Evolutionary conservation across 352 stramenopile species (phyloP).

Genomic region (Thalassiosira hispida): DNA sequence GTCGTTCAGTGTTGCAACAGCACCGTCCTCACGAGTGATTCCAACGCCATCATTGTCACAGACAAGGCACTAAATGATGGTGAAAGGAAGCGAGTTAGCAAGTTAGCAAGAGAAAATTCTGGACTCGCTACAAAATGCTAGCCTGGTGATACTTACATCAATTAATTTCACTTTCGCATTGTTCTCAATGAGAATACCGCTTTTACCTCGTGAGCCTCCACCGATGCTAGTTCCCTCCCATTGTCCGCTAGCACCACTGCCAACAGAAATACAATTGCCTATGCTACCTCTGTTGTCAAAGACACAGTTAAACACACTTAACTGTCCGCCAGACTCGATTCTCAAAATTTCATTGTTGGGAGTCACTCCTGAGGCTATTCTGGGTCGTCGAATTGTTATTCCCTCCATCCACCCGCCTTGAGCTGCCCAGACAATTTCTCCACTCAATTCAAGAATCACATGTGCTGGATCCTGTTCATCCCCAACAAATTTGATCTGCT

Average conservation of each 20-base stretch:
- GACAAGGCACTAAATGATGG: conserved; percentile 27
- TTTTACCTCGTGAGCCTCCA: conserved; percentile 39
- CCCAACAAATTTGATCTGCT: conserved; percentile 83
- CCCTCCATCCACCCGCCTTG: conserved; percentile 79
- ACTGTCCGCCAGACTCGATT: conserved; percentile 46
- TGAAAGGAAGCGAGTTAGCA: background rate
- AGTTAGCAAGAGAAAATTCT: background rate
- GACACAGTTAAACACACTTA: conserved; percentile 75
- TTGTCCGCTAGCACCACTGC: conserved; percentile 25
- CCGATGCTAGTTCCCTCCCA: conserved; percentile 53
- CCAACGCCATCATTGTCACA: conserved; percentile 35
- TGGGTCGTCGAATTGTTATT: conserved; percentile 78
- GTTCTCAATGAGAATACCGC: conserved; percentile 41
- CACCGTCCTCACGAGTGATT: conserved; percentile 23
- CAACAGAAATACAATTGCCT: conserved; percentile 55
- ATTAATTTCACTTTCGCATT: conserved; percentile 46
- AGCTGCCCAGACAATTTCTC: conserved; percentile 78
- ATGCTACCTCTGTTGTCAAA: conserved; percentile 74
- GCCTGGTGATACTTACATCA: conserved; percentile 46
- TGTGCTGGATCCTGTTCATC: conserved; percentile 85
- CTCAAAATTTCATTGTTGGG: conserved; percentile 57
- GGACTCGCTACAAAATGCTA: background rate
- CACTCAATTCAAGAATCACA: conserved; percentile 87
- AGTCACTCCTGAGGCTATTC: conserved; percentile 57
- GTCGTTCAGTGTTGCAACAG: conserved; percentile 22